These are phyloP conservation scores for Colletotrichum paranaense DNA, from an alignment of 2,329 filamentous ascomycete species.

Conservation along the genomic window DNA sequence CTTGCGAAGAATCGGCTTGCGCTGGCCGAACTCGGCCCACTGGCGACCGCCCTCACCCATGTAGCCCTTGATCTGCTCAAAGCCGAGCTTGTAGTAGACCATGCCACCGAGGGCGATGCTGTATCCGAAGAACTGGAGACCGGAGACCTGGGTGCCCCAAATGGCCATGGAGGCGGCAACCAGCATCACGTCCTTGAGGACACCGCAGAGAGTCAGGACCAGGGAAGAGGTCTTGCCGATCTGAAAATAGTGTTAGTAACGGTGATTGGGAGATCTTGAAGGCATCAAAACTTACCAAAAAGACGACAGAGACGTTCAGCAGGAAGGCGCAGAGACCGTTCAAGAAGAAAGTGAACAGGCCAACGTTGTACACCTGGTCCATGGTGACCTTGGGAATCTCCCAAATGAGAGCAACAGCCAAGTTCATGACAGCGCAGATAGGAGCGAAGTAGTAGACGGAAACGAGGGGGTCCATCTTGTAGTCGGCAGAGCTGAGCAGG, in stretches of 20 bases:
- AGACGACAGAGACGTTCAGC: slow-evolving; percentile 87
- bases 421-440: slow-evolving; percentile 86
- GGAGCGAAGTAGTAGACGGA: slow-evolving; percentile 93
- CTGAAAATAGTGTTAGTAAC: slow-evolving; percentile 57
- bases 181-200: slow-evolving; percentile 88
- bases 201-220: slow-evolving; percentile 86
- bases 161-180: slow-evolving; percentile 84
- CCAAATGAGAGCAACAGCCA: slow-evolving; percentile 76
- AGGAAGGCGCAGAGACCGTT: slow-evolving; percentile 85
- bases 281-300: slow-evolving; percentile 73
- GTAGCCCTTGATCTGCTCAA: slow-evolving; percentile 86
- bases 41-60: slow-evolving; percentile 76
- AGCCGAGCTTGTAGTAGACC: slow-evolving; percentile 87
- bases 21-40: slow-evolving; percentile 88
- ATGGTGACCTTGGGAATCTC: slow-evolving; percentile 78
- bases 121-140: slow-evolving; percentile 86
- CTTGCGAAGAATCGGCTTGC: slow-evolving; percentile 82
- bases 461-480: slow-evolving; percentile 92
- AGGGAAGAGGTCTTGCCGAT: slow-evolving; percentile 90
- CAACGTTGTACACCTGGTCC: slow-evolving; percentile 78
- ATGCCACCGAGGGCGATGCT: slow-evolving; percentile 82
- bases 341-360: slow-evolving; percentile 76
- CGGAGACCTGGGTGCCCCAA: slow-evolving; percentile 80
- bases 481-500: slow-evolving; percentile 83
- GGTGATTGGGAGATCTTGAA: background rate